These are phyloP conservation scores for Oxyria digyna DNA, from an alignment of 148 eudicot genomes.

Conservation along the genomic window DNA sequence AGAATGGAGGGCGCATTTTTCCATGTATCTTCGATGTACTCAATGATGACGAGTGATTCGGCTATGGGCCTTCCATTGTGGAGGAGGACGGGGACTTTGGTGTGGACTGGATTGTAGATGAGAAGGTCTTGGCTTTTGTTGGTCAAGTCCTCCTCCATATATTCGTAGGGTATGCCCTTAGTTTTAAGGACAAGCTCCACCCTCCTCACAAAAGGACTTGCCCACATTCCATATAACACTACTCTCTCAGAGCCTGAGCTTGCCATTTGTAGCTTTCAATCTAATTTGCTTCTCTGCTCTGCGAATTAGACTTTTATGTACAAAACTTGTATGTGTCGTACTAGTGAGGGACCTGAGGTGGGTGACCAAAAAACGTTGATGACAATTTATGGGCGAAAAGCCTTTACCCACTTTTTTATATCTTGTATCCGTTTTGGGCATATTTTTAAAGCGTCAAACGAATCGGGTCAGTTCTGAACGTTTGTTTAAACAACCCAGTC, in stretches of 20 bases:
- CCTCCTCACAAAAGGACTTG: constrained; percentile 36
- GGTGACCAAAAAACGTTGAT: no score
- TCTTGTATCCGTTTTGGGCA: no score
- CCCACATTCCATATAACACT: constrained; percentile 40
- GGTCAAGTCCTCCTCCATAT: constrained; percentile 21
- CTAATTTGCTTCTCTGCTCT: background rate
- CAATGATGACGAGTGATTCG: constrained; percentile 30
- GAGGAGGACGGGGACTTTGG: constrained; percentile 27
- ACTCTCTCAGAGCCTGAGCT: constrained; percentile 13
- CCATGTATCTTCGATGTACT: constrained; percentile 29
- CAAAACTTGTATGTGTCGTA: no score
- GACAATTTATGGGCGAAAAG: no score
- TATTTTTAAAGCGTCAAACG: no score
- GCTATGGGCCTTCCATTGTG: constrained; percentile 21
- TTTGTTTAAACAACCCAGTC: no score
- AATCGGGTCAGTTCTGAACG: no score
- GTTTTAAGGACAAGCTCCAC: constrained; percentile 22
- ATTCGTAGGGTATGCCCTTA: constrained; percentile 27
- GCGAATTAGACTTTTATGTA: background rate
- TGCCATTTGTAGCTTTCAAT: constrained; percentile 9
- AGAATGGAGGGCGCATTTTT: constrained; percentile 16
- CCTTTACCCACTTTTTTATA: no score
- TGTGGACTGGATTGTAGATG: constrained; percentile 24
- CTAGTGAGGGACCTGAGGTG: no score
- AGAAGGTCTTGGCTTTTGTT: constrained; percentile 24